Evolutionary conservation across 169 alveolate genomes (phyloP), one percentile per base, ranked within the genome.

Genomic region (Besnoitia besnoiti): DNA sequence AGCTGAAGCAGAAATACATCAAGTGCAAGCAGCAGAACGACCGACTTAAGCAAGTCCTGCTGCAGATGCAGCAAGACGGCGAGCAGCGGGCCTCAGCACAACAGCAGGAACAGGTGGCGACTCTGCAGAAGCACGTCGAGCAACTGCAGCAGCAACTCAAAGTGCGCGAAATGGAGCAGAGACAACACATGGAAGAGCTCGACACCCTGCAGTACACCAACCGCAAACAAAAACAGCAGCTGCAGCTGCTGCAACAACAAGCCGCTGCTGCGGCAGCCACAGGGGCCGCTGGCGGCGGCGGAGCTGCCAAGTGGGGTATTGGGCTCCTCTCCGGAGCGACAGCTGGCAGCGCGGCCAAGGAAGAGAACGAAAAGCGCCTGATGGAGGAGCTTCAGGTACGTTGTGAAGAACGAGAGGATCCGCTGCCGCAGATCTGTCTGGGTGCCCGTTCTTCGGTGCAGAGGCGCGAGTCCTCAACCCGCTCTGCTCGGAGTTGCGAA

Each of bases 1-100:
- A 77, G 87, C 47, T 77, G 87, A 77, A 77, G 40, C 87, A 77
- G 33, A 77, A 77, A 37, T 77, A 77, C 87, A 77, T 77, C 55
- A 77, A 77, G 87, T 77, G 87, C 87, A 77, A 77, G 59, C 87
- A 77, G 59, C 87, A 77, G 87, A 77, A 77, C 40, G 87, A 77
- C 87, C 87, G 87, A 0, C 87, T 77, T 8, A 77, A 77, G 59
- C 40, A 77, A 27, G 87, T 42, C 35, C 47, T 77, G 61, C 49
- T 77, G 87, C 87, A 77, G 87, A 21, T 40, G 87, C 87, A 77
- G 40, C 87, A 40, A 8, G 59, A 77, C 8, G 40, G 40, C 49
- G 87, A 77, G 30, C 87, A 39, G 61, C 30, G n/a, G 39, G 59
- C 59, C 37, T 73, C 82, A 10, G 30, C 61, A 77, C 37, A 77